Evolutionary conservation across 2,329 filamentous ascomycete genomes (phyloP), one percentile per base, ranked within the genome.

Genomic region (Neurospora sp.): DNA sequence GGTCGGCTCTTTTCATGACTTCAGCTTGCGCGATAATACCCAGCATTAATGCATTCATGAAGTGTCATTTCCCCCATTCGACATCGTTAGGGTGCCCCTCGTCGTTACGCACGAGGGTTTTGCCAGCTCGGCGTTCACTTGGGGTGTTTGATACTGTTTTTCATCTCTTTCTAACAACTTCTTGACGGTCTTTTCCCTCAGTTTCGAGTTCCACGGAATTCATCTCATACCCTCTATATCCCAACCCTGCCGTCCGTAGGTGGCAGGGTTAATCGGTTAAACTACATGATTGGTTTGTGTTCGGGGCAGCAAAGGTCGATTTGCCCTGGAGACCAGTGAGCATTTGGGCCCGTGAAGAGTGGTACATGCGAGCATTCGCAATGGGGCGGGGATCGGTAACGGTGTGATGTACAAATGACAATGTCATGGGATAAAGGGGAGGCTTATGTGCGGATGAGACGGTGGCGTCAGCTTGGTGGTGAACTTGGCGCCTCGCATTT

Each of bases 21-120:
- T 78, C 77, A 76, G 76, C 77, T 77, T 76, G 78, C 78, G 80
- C 79, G 80, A 81, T 84, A 83, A 88, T 88, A 87, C 86, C 86
- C 84, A 83, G 82, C 84, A 84, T 83, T 83, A 84, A 85, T 85
- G 83, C 82, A 84, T 83, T 80, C 77, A 78, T 77, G 80, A 82
- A 80, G 78, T 72, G 79, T 76, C 79, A 74, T 76, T 73, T 76
- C 77, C 78, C 76, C 74, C 75, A 75, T 74, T 75, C 78, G 76
- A 75, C 77, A 77, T 77, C 74, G 68, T 70, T 72, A 69, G 70
- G 76, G 75, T 75, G 76, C 73, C 71, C 77, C 74, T 72, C 77
- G 79, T 80, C 79, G 79, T 81, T 78, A 33, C 28, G 15, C 8
- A 62, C 76, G 75, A 80, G 78, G 80, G 78, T 75, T 76, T 74